Evolutionary conservation across 192 early-diverging fungal genomes (phyloP).

Genomic region (Oehlia diaphana): DNA sequence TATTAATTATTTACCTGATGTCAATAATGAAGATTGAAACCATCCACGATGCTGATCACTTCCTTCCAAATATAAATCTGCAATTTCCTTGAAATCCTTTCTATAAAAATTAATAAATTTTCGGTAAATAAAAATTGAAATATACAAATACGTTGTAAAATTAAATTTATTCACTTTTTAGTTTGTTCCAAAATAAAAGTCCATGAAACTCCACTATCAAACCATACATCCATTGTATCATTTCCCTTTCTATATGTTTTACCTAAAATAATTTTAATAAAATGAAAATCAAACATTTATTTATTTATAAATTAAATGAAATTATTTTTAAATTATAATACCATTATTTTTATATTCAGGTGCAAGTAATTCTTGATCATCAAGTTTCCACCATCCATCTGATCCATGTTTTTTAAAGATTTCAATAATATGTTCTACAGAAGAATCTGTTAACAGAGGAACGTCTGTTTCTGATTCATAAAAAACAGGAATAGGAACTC

Average conservation of each 20-base stretch:
- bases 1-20: slow-evolving; percentile 45
- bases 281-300: no score
- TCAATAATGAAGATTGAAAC: slow-evolving; percentile 83
- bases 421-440: slow-evolving; percentile 65
- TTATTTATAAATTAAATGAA: neutral
- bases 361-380: slow-evolving; percentile 60
- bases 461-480: slow-evolving; percentile 63
- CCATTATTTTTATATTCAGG: slow-evolving; percentile 58
- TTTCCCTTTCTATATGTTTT: slow-evolving; percentile 55
- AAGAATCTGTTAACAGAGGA: slow-evolving; percentile 62
- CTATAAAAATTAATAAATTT: neutral
- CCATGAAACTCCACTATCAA: slow-evolving; percentile 82
- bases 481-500: slow-evolving; percentile 78
- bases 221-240: slow-evolving; percentile 90
- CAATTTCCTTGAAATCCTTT: slow-evolving; percentile 40
- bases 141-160: neutral
- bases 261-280: neutral
- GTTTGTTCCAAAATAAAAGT: slow-evolving; percentile 55
- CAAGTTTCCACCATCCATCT: slow-evolving; percentile 71
- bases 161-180: slow-evolving; percentile 22
- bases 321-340: neutral
- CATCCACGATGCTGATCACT: slow-evolving; percentile 85
- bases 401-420: slow-evolving; percentile 58
- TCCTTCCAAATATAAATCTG: slow-evolving; percentile 78
- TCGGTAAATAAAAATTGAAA: neutral